Evolutionary conservation across 108 stramenopile species (phyloP), one percentile per base, ranked within the genome.

Genomic region (Chaetoceros tenuissimus): DNA sequence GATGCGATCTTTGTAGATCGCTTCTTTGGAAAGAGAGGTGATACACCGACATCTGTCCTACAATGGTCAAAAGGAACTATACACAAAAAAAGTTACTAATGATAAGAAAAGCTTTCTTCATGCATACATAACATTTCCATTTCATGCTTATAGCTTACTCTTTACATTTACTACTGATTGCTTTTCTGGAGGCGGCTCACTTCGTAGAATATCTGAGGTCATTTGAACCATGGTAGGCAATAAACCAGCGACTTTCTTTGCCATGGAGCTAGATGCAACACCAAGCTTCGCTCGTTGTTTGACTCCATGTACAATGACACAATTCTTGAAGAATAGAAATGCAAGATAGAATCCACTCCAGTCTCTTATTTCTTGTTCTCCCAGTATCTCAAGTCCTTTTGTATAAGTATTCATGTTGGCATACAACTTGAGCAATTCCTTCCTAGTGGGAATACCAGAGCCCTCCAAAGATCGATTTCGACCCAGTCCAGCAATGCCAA

Each of bases 301-400:
- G 0, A 98, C 89, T 30, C 97, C 97, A 61, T 98, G 95, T 23
- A 96, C 89, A 62, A 98, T 98, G 20, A 98, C 94, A 48, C 84
- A 87, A 70, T 95, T 95, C 62, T 94, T 94, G 67, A 90, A 96
- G 57, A 90, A 82, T 1, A 91, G 64, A 73, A 95, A 92, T 17
- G 90, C 75, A 47, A 89, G 67, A 63, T 88, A 92, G 55, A 79
- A 92, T 13, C 74, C 77, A 18, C 62, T 74, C 89, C 89, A 95
- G 44, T 62, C 73, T 54, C 20, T 64, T 17, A 29, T 51, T 44
- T 46, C 55, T n/a, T n/a, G n/a, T n/a, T n/a, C n/a, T n/a, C n/a
- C n/a, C n/a, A n/a, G n/a, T n/a, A n/a, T n/a, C 13, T 49, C 48
- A 22, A 55, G 23, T 8, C 53, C 53, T n/a, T n/a, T n/a, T 19